phyloP scores from a whole-genome alignment of 2,329 filamentous ascomycete species.

The Aschersonia sp. region DNA sequence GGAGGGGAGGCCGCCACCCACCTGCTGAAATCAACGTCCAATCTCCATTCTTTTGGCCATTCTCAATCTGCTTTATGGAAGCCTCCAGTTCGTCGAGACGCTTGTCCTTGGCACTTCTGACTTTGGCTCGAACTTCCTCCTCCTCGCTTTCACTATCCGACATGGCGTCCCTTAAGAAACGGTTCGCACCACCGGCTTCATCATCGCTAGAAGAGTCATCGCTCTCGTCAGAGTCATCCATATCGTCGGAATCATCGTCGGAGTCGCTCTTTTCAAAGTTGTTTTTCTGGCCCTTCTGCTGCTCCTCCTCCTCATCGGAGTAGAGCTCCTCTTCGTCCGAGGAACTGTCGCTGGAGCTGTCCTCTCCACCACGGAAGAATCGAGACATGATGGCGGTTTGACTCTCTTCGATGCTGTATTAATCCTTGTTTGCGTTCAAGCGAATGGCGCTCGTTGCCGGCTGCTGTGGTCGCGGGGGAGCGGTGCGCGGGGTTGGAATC shows the following conservation, averaged over 20 bases:
- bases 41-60: slow-evolving; percentile 93
- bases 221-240: slow-evolving; percentile 35
- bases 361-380: slow-evolving; percentile 84
- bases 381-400: slow-evolving; percentile 59
- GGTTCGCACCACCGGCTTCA: slow-evolving; percentile 56
- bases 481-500: slow-evolving; percentile 20
- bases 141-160: slow-evolving; percentile 77
- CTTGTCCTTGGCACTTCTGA: slow-evolving; percentile 98
- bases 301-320: slow-evolving; percentile 30
- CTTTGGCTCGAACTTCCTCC: slow-evolving; percentile 69
- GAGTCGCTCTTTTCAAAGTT: slow-evolving; percentile 8
- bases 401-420: too few species aligned
- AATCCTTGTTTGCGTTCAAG: background rate
- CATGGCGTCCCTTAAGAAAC: slow-evolving; percentile 65
- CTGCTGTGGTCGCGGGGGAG: slow-evolving; percentile 11
- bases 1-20: slow-evolving; percentile 27
- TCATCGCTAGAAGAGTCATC: slow-evolving; percentile 47
- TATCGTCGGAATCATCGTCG: slow-evolving; percentile 23
- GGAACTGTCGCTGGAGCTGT: slow-evolving; percentile 91
- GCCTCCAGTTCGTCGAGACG: slow-evolving; percentile 83
- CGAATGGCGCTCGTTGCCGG: too few species aligned
- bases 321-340: slow-evolving; percentile 96
- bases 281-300: slow-evolving; percentile 19
- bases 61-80: slow-evolving; percentile 83
- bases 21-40: slow-evolving; percentile 86